Conservation (phyloP, 129 eudicot species). For the Silybum marianum region DNA sequence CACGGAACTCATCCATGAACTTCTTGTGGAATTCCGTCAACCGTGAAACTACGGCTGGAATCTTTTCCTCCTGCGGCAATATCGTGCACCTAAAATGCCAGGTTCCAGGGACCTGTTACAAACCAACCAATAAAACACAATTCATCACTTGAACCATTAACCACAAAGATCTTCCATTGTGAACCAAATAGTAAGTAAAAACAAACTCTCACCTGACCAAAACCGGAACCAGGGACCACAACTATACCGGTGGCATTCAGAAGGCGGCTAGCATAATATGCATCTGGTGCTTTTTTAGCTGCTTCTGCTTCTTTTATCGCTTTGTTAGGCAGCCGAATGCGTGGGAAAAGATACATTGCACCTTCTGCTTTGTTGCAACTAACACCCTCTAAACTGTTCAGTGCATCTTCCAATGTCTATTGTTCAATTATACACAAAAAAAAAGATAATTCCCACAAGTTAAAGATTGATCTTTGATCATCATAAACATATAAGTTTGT, state of each 20-base stretch:
- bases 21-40: conserved; percentile 74
- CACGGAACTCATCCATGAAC: conserved; percentile 89
- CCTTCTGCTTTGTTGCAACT: conserved; percentile 97
- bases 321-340: conserved; percentile 71
- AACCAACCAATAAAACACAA: conserved; percentile 7
- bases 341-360: conserved; percentile 97
- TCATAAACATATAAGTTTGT: not conserved
- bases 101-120: conserved; percentile 75
- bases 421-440: not conserved
- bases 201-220: conserved; percentile 69
- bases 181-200: not conserved
- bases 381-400: conserved; percentile 87
- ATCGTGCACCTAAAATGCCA: conserved; percentile 98
- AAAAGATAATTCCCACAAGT: not conserved
- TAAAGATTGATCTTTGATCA: not conserved
- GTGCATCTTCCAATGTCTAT: conserved; percentile 84
- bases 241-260: conserved; percentile 90
- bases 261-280: conserved; percentile 70
- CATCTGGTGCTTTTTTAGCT: conserved; percentile 75
- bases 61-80: conserved; percentile 95
- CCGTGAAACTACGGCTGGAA: conserved; percentile 75
- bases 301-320: conserved; percentile 89
- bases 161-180: not conserved
- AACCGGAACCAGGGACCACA: conserved; percentile 96
- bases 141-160: not conserved